Conservation (phyloP, 83 land plant genomes). For the Picea abies region DNA sequence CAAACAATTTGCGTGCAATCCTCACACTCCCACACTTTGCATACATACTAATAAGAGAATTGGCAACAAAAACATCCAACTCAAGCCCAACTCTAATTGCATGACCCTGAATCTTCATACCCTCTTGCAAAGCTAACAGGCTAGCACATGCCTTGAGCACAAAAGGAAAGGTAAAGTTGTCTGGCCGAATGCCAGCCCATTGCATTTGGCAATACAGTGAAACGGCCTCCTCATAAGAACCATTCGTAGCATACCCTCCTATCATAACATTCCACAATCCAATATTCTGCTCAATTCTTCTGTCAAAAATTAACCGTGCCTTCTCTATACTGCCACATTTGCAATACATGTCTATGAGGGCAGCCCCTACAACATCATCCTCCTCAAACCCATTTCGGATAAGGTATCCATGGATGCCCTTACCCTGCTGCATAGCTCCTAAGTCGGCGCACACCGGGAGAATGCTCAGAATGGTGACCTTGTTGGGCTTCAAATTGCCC, state of each 20-base stretch:
- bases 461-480: slow-evolving; percentile 35
- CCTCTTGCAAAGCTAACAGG: neutral
- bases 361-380: slow-evolving; percentile 27
- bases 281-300: slow-evolving; percentile 20
- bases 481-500: slow-evolving; percentile 24
- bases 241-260: slow-evolving; percentile 8
- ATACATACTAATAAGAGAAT: slow-evolving; percentile 12
- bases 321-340: slow-evolving; percentile 37
- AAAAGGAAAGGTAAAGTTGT: slow-evolving; percentile 4
- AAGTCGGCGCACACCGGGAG: slow-evolving; percentile 40
- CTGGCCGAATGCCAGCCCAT: neutral
- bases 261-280: slow-evolving; percentile 22
- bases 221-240: neutral
- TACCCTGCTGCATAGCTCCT: slow-evolving; percentile 35
- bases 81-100: neutral
- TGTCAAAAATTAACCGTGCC: slow-evolving; percentile 34
- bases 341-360: slow-evolving; percentile 52
- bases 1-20: slow-evolving; percentile 2
- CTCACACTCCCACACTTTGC: slow-evolving; percentile 5
- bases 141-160: slow-evolving; percentile 6
- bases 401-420: slow-evolving; percentile 36
- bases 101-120: slow-evolving; percentile 1
- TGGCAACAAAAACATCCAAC: slow-evolving; percentile 1
- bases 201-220: slow-evolving; percentile 8
- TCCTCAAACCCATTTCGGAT: neutral